phyloP scores from a whole-genome alignment of 805 yeast species.

The Ogataea angusta region DNA sequence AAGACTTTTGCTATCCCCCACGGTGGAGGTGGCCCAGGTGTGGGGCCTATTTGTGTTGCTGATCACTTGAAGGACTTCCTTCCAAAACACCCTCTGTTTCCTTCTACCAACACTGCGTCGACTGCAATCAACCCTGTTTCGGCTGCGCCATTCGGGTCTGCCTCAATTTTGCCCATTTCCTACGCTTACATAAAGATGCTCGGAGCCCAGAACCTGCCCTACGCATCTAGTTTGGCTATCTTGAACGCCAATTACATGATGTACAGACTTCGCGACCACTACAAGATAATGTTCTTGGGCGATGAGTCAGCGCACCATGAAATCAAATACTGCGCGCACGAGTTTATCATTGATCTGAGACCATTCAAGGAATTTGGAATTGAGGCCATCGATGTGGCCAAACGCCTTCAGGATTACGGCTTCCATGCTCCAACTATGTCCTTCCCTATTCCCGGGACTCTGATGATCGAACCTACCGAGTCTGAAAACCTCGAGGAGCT shows the following conservation, averaged over 20 bases:
- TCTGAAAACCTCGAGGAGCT: conserved; percentile 85
- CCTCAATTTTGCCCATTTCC: conserved; percentile 87
- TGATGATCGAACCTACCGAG: conserved; percentile 98
- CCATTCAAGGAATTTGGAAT: conserved; percentile 75
- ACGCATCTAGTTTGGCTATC: conserved; percentile 86
- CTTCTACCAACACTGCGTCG: conserved; percentile 42
- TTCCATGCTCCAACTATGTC: conserved; percentile 99
- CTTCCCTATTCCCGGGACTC: conserved; percentile 96
- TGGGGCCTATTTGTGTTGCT: conserved; percentile 95
- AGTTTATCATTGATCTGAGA: conserved; percentile 88
- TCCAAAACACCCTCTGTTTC: conserved; percentile 71
- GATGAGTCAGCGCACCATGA: conserved; percentile 26
- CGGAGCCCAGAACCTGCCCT: conserved; percentile 82
- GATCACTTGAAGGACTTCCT: conserved; percentile 74
- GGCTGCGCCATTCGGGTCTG: conserved; percentile 95
- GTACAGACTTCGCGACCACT: conserved; percentile 65
- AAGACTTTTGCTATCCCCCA: conserved; percentile 97
- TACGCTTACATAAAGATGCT: conserved; percentile 93
- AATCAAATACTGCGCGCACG: conserved; percentile 88
- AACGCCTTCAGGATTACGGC: conserved; percentile 95
- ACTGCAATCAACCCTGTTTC: conserved; percentile 72
- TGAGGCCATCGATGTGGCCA: conserved; percentile 96
- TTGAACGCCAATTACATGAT: conserved; percentile 96
- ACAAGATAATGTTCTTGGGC: conserved; percentile 72
- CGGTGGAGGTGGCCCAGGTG: conserved; percentile 99